Base-by-base conservation (phyloP, 75 land plant genomes). In the Picea sitchensis region DNA sequence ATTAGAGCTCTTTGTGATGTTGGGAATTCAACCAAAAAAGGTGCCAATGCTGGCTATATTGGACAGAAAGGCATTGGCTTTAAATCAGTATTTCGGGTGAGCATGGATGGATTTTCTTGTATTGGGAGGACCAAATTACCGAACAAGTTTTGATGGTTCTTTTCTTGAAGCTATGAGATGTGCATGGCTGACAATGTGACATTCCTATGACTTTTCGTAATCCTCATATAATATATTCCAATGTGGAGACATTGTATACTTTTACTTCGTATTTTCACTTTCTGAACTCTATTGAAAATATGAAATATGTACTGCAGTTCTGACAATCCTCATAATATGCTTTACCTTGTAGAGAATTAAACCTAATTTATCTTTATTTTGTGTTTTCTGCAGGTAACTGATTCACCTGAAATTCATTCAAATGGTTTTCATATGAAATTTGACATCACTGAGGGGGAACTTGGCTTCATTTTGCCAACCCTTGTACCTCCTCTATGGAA, bases 391-490 rank as follows among this genome's bases (percentile, higher is more conserved):
- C 86, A 96, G 99, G 88, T 96, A 18, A 96, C 97, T 2, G 89
- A 96, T 83, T 87, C 95, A 77, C 99, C 99, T 60, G 93, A 94
- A 59, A 96, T 96, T 58, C 99, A 96, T 88, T 96, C 99, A 15
- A 96, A 92, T 88, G 97, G 97, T n/a, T 96, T 92, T 79, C 97
- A 96, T 83, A 90, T 96, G 73, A 96, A 94, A 76, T 96, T 96
- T 81, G 99, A 96, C 79, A 88, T 94, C 73, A 90, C 89, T 72
- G 89, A 96, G 79, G 94, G 99, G 20, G 89, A 89, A 64, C 88
- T 96, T 73, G 99, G 99, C 47, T 96, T 96, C 84, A 91, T 96
- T 58, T 83, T 94, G 64, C 99, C 99, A n/a, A 96, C 97, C 23
- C 61, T 65, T 59, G 63, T 86, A 23, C 68, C 90, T 44, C 79